These are phyloP conservation scores for Fragaria vesca DNA, from an alignment of 306 rosid species.

Conservation along the genomic window DNA sequence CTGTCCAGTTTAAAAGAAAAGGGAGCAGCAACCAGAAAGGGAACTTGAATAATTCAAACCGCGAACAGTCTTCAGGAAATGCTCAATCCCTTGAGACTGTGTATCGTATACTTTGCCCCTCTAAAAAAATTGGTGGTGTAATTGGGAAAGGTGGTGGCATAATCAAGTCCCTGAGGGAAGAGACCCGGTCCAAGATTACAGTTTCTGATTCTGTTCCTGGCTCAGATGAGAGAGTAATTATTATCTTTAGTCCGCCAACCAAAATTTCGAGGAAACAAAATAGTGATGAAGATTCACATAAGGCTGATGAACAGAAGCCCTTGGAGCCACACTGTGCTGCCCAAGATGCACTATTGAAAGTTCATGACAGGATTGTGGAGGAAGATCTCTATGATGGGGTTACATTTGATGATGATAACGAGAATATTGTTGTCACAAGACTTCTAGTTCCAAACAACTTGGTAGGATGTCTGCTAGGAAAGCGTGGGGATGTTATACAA, in stretches of 20 bases:
- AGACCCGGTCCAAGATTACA: slow-evolving; percentile 34
- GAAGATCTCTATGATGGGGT: slow-evolving; percentile 33
- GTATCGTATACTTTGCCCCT: slow-evolving; percentile 37
- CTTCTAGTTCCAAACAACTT: slow-evolving; percentile 33
- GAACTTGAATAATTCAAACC: slow-evolving; percentile 21
- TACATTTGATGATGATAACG: slow-evolving; percentile 32
- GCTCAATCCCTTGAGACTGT: slow-evolving; percentile 27
- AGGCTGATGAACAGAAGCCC: slow-evolving; percentile 6
- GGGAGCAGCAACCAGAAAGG: slow-evolving; percentile 23
- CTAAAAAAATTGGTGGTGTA: slow-evolving; percentile 37
- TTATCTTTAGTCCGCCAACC: slow-evolving; percentile 26
- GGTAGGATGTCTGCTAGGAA: slow-evolving; percentile 43
- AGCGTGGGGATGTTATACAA: slow-evolving; percentile 38
- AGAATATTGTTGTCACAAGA: slow-evolving; percentile 24
- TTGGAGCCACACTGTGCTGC: slow-evolving; percentile 38
- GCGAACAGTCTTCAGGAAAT: slow-evolving; percentile 17
- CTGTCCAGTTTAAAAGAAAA: slow-evolving; percentile 25
- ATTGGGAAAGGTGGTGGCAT: slow-evolving; percentile 40
- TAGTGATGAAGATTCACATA: slow-evolving; percentile 18
- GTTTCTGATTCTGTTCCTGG: slow-evolving; percentile 39
- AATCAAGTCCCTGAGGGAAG: slow-evolving; percentile 31
- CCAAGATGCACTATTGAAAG: slow-evolving; percentile 37
- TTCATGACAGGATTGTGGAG: slow-evolving; percentile 34
- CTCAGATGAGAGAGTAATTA: slow-evolving; percentile 38
- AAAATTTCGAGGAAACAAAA: slow-evolving; percentile 17